Percentiles rank a stretch among this genome's conserved stretches.
These are phyloP conservation scores for Polytolypa hystricis DNA, from an alignment of 2,329 filamentous ascomycete genomes.

Conservation along the genomic window DNA sequence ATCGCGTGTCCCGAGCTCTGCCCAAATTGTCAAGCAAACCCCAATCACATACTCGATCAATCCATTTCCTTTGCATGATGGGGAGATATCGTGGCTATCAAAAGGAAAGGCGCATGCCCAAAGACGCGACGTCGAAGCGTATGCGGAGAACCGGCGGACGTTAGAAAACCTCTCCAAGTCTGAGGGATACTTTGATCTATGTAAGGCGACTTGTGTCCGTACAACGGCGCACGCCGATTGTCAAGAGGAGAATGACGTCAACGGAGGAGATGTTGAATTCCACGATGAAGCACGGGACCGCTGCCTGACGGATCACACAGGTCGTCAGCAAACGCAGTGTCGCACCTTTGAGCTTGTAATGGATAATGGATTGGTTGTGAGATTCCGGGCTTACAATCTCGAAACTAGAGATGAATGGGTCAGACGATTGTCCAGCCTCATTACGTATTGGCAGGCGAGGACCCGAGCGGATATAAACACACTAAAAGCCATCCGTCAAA, in stretches of 20 bases:
- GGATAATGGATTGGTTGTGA: constrained; percentile 50
- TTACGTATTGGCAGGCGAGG: constrained; percentile 52
- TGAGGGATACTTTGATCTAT: constrained; percentile 56
- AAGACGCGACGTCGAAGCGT: constrained; percentile 47
- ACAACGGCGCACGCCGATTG: constrained; percentile 41
- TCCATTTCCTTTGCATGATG: constrained; percentile 47
- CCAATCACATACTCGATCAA: constrained; percentile 52
- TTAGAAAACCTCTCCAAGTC: constrained; percentile 46
- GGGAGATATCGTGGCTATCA: constrained; percentile 46
- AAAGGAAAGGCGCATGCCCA: constrained; percentile 35
- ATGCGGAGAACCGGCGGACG: constrained; percentile 48
- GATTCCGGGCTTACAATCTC: constrained; percentile 48
- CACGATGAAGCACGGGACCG: constrained; percentile 36
- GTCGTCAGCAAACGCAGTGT: constrained; percentile 43
- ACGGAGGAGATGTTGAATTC: constrained; percentile 46
- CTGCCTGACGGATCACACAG: constrained; percentile 34
- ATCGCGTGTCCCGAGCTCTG: constrained; percentile 41
- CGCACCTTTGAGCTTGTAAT: constrained; percentile 52
- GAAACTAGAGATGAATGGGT: constrained; percentile 52
- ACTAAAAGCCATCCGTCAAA: constrained; percentile 45
- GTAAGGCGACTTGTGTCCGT: constrained; percentile 47
- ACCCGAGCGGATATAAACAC: constrained; percentile 45
- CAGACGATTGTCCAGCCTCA: constrained; percentile 43
- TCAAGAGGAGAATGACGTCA: constrained; percentile 42
- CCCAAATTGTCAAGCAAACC: constrained; percentile 45